Conservation (phyloP, 2,329 filamentous ascomycete species). For the Pleomassaria siparia region DNA sequence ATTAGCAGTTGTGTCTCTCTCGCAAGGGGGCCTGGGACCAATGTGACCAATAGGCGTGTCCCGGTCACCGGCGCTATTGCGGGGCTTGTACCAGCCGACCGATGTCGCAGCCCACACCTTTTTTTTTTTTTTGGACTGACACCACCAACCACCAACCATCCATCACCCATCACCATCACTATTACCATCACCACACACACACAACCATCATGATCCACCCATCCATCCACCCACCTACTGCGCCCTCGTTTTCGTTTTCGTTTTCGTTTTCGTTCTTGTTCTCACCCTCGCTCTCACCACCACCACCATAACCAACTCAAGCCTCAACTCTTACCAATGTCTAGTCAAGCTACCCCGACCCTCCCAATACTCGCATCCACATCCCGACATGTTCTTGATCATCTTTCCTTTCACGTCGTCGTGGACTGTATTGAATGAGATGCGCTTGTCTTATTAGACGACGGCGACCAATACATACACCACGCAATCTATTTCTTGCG, state of each 20-base stretch:
- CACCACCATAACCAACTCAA: neutral
- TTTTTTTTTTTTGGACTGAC: no score
- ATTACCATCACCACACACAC: neutral
- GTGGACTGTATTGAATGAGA: slow-evolving; percentile 1
- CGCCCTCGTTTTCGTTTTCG: no score
- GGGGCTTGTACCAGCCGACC: neutral
- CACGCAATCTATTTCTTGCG: slow-evolving; percentile 12
- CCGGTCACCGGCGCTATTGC: neutral
- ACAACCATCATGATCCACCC: neutral
- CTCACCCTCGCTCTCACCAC: no score
- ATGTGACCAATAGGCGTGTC: no score
- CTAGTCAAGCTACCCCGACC: slow-evolving; percentile 16
- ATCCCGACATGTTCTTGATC: slow-evolving; percentile 17
- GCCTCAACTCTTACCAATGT: slow-evolving; percentile 6
- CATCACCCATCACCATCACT: neutral
- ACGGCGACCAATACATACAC: slow-evolving; percentile 30
- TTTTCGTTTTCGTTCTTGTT: no score
- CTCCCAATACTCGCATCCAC: slow-evolving; percentile 19
- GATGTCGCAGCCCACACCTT: neutral
- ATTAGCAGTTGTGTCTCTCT: no score
- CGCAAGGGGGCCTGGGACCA: neutral
- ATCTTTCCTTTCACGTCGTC: slow-evolving; percentile 4
- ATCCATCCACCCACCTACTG: no score
- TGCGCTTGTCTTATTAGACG: slow-evolving; percentile 25
- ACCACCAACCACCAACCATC: slow-evolving; percentile 3